Percentiles rank a stretch among this genome's conserved stretches.
phyloP scores from a whole-genome alignment of 768 basidiomycete species.

The Polyporus arcularius region DNA sequence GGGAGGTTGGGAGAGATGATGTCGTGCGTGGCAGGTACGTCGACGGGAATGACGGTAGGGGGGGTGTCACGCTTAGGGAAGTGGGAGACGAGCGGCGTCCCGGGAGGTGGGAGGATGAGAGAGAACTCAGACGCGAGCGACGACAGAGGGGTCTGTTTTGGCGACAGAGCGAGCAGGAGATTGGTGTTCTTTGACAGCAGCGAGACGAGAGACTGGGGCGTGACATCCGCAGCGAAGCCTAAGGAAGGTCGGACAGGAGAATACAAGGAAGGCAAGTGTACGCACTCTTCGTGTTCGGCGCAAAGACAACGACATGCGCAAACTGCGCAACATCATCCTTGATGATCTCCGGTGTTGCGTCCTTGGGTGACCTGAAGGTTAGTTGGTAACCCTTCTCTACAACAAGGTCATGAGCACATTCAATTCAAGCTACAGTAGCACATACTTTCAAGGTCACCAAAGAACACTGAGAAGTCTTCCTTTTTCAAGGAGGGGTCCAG shows the following conservation, averaged over 20 bases:
- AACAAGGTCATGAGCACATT: background rate
- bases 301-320: conserved; percentile 84
- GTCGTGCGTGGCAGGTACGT: conserved; percentile 43
- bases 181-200: conserved; percentile 75
- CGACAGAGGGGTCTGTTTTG: conserved; percentile 71
- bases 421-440: background rate
- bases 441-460: conserved; percentile 72
- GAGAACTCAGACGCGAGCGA: conserved; percentile 91
- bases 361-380: conserved; percentile 84
- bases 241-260: background rate
- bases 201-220: conserved; percentile 76
- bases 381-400: conserved; percentile 82
- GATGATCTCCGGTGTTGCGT: conserved; percentile 62
- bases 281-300: conserved; percentile 85
- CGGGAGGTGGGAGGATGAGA: conserved; percentile 83
- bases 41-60: conserved; percentile 64
- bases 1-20: conserved; percentile 50
- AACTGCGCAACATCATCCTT: conserved; percentile 75
- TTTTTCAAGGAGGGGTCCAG: conserved; percentile 71
- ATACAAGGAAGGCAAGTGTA: background rate
- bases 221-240: conserved; percentile 61
- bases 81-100: conserved; percentile 82
- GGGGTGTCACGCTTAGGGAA: conserved; percentile 75
- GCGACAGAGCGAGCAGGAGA: conserved; percentile 79
- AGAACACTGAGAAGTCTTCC: conserved; percentile 80